Evolutionary conservation across 768 basidiomycete genomes (phyloP).

Genomic region (Leucosporidium yakuticum): DNA sequence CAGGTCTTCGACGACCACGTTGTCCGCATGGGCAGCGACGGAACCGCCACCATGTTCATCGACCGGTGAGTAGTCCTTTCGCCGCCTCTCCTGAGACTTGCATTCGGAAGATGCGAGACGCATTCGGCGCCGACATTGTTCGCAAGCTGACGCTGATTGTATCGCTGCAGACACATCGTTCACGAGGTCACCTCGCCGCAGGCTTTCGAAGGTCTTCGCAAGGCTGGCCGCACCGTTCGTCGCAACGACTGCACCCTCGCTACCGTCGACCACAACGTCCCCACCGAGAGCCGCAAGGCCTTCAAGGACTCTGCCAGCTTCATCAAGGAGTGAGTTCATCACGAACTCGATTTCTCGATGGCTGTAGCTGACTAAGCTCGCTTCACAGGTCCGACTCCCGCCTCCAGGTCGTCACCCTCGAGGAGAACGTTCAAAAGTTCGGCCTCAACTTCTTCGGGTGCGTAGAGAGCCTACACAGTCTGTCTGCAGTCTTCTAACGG

Average conservation of each 20-base stretch:
- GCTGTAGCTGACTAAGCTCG: not conserved
- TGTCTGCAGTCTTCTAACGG: not conserved
- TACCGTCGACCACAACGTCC: slow-evolving; percentile 52
- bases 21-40: slow-evolving; percentile 49
- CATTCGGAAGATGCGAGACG: no score
- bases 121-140: not conserved
- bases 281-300: slow-evolving; percentile 40
- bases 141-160: not conserved
- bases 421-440: slow-evolving; percentile 85
- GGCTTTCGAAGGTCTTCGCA: slow-evolving; percentile 49
- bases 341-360: no score
- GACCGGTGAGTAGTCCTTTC: slow-evolving; percentile 35
- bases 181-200: slow-evolving; percentile 94
- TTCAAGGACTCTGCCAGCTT: slow-evolving; percentile 66
- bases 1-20: slow-evolving; percentile 91
- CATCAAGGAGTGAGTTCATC: slow-evolving; percentile 59
- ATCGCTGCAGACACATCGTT: slow-evolving; percentile 53
- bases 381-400: slow-evolving; percentile 59
- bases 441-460: slow-evolving; percentile 81
- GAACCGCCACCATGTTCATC: slow-evolving; percentile 47
- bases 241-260: slow-evolving; percentile 83
- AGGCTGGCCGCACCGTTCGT: slow-evolving; percentile 68
- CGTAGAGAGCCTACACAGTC: not conserved
- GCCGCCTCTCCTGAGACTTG: no score
- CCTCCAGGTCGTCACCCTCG: slow-evolving; percentile 72